Evolutionary conservation across 202 grass and related monocot species (phyloP), one percentile per base, ranked within the genome.

Genomic region (Sporobolus alterniflorus): DNA sequence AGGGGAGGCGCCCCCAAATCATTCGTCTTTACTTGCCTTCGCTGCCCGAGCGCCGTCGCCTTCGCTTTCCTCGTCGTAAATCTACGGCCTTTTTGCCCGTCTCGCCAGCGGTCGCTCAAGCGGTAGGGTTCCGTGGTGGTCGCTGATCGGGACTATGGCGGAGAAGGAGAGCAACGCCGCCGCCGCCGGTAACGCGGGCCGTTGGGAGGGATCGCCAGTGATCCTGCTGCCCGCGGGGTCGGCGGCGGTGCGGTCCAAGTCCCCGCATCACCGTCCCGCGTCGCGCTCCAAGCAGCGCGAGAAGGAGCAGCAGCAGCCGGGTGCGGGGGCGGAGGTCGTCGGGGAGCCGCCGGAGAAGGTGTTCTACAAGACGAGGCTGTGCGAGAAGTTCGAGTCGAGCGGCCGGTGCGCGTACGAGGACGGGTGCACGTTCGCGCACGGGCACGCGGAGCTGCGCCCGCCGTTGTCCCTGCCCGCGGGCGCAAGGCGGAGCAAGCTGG

Each of bases 391-490:
- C 76, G 67, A 63, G 77, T 1, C 12, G 6, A 64, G 36, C 46
- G 84, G 86, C 5, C 40, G 20, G 11, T 93, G 96, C 64, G 30
- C 24, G 17, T 92, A 87, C 87, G 84, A 76, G 17, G 64, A 77
- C 15, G 73, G 60, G 3, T 98, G 96, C 88, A 93, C 71, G 78
- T 98, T 93, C 75, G 92, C 92, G n/a, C 96, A 95, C 84, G 90
- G 92, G 49, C 11, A 16, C 40, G 82, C 79, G 31, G 90, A 98
- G 71, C 69, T 98, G 42, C 92, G 92, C 76, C 82, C 49, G 16
- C 69, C 90, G 15, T n/a, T 67, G 44, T 32, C 67, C 36, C 7
- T 33, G 6, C 47, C 71, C 41, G 3, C 17, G 15, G 15, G 1
- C 40, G 31, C 17, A 25, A 20, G 69, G 11, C 43, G 76, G 29